Evolutionary conservation across 2,329 filamentous ascomycete species (phyloP).

Genomic region (Onygena corvina): DNA sequence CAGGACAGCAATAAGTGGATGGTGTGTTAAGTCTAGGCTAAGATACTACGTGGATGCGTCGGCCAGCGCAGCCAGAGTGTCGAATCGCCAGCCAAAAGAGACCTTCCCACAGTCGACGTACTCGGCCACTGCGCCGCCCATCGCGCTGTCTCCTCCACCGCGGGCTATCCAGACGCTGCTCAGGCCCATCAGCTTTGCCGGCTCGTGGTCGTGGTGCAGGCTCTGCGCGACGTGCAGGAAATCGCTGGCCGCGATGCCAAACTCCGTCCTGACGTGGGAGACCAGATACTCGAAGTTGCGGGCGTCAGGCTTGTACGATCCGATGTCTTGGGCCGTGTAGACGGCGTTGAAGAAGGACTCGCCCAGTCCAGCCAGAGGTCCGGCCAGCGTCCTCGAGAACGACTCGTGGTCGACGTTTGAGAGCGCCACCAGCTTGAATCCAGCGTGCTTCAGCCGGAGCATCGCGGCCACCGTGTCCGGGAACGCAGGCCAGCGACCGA

Average conservation of each 20-base stretch:
- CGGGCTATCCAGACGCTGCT: slow-evolving; percentile 55
- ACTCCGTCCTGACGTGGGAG: slow-evolving; percentile 39
- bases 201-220: slow-evolving; percentile 54
- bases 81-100: slow-evolving; percentile 46
- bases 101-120: slow-evolving; percentile 20
- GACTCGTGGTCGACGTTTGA: slow-evolving; percentile 46
- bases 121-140: slow-evolving; percentile 36
- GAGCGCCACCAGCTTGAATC: slow-evolving; percentile 45
- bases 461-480: slow-evolving; percentile 46
- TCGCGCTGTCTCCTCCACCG: slow-evolving; percentile 27
- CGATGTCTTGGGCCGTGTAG: slow-evolving; percentile 59
- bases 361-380: slow-evolving; percentile 39
- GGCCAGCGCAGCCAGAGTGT: slow-evolving; percentile 49
- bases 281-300: slow-evolving; percentile 57
- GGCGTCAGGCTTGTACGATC: slow-evolving; percentile 56
- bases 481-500: slow-evolving; percentile 45
- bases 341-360: slow-evolving; percentile 47
- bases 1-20: not conserved
- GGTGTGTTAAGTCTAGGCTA: not conserved
- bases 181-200: slow-evolving; percentile 49
- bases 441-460: slow-evolving; percentile 33
- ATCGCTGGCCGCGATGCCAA: slow-evolving; percentile 45
- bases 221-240: slow-evolving; percentile 59
- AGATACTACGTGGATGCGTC: slow-evolving; percentile 35
- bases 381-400: slow-evolving; percentile 37